phyloP scores from a whole-genome alignment of 352 stramenopile species.

The Pythium angustatum region DNA sequence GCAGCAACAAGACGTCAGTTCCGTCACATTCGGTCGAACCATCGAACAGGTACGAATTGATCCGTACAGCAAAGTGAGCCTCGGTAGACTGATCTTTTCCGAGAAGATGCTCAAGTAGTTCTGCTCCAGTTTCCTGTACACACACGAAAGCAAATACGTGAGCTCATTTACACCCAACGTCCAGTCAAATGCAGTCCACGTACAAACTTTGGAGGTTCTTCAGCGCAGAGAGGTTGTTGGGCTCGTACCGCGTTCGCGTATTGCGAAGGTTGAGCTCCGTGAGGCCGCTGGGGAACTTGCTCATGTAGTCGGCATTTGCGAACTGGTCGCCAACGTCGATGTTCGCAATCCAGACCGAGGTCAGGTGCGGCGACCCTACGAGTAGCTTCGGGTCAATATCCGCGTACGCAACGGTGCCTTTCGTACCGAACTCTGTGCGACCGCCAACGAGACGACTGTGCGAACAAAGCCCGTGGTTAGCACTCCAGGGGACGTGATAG shows the following conservation, averaged over 20 bases:
- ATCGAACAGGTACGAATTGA: too few species aligned
- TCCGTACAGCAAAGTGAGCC: neutral
- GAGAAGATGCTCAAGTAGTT: slow-evolving; percentile 2
- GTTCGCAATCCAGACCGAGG: neutral
- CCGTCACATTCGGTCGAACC: too few species aligned
- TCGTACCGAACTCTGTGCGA: neutral
- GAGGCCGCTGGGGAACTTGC: neutral
- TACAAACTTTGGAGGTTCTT: neutral
- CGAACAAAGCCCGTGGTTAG: too few species aligned
- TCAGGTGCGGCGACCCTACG: neutral
- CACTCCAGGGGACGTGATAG: too few species aligned
- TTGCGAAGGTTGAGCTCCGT: neutral
- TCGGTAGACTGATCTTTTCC: neutral
- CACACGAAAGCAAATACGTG: neutral
- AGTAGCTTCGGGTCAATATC: neutral
- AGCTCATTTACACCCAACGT: too few species aligned
- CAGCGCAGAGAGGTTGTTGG: neutral
- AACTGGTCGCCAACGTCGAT: slow-evolving; percentile 4
- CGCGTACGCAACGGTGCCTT: neutral
- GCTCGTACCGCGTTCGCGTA: neutral
- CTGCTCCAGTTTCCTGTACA: slow-evolving; percentile 1
- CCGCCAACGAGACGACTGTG: neutral
- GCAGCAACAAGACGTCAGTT: too few species aligned
- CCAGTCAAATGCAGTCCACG: too few species aligned
- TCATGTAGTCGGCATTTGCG: neutral